Conservation (phyloP, 768 basidiomycete genomes). For the Harrya chromipes region DNA sequence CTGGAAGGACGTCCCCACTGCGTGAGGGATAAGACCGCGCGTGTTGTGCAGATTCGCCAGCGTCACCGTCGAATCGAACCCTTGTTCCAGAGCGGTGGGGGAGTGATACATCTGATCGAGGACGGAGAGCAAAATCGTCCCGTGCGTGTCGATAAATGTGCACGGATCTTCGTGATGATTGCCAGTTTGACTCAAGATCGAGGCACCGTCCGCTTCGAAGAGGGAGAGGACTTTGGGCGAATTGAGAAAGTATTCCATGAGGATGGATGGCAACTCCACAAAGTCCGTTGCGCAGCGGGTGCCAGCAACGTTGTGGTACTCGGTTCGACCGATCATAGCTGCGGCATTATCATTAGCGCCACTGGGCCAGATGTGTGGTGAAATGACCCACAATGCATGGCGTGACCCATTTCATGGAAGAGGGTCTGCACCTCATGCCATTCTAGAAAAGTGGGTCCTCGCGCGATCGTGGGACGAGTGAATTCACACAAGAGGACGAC, state of each 20-base stretch:
- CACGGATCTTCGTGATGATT: constrained; percentile 76
- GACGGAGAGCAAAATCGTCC: constrained; percentile 84
- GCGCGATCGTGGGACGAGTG: constrained; percentile 52
- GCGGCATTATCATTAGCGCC: constrained; percentile 6
- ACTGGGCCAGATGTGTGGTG: background rate
- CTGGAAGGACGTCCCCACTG: constrained; percentile 86
- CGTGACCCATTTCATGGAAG: constrained; percentile 99
- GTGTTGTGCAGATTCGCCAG: constrained; percentile 60
- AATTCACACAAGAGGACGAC: constrained; percentile 93
- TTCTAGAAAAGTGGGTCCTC: constrained; percentile 69
- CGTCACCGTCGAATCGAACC: constrained; percentile 73
- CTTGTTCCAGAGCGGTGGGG: constrained; percentile 44
- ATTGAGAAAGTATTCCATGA: constrained; percentile 97
- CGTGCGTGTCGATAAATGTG: constrained; percentile 82
- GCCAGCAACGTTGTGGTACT: constrained; percentile 96
- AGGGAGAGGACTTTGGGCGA: constrained; percentile 82
- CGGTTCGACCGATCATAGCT: constrained; percentile 98
- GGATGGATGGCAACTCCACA: constrained; percentile 94
- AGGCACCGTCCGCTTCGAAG: constrained; percentile 55
- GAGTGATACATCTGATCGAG: constrained; percentile 93
- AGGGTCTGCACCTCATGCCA: constrained; percentile 95
- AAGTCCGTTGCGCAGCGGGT: constrained; percentile 98
- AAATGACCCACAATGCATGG: constrained; percentile 90
- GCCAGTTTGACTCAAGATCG: constrained; percentile 45
- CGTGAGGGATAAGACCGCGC: constrained; percentile 80